phyloP scores from a whole-genome alignment of 306 rosid genomes.

The Biancaea sappan region DNA sequence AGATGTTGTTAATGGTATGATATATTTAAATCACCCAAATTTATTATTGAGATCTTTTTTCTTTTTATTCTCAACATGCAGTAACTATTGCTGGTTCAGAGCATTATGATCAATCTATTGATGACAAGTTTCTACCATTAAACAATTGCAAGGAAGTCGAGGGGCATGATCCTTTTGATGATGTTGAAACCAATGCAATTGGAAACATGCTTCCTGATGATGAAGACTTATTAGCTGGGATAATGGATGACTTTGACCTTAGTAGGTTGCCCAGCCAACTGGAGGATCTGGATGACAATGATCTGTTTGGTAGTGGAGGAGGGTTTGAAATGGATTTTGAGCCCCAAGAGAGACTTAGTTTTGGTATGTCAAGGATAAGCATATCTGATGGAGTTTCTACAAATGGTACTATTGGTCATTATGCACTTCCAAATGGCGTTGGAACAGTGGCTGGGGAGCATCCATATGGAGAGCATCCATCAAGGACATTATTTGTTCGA shows the following conservation, averaged over 20 bases:
- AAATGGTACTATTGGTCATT: slow-evolving; percentile 56
- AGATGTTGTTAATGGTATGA: slow-evolving; percentile 20
- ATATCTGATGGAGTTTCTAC: slow-evolving; percentile 57
- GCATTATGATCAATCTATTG: slow-evolving; percentile 48
- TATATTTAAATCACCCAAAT: slow-evolving; percentile 5
- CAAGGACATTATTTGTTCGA: slow-evolving; percentile 90
- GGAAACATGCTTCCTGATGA: slow-evolving; percentile 80
- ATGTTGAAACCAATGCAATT: slow-evolving; percentile 52
- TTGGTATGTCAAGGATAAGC: slow-evolving; percentile 66
- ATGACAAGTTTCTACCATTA: slow-evolving; percentile 51
- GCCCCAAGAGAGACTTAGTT: slow-evolving; percentile 56
- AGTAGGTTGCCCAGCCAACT: slow-evolving; percentile 82
- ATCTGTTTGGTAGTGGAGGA: slow-evolving; percentile 86
- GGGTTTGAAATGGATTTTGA: slow-evolving; percentile 91
- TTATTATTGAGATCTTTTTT: slow-evolving; percentile 22
- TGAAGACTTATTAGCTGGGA: slow-evolving; percentile 87
- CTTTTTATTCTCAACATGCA: slow-evolving; percentile 41
- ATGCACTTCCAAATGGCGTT: slow-evolving; percentile 70
- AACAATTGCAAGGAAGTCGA: slow-evolving; percentile 50
- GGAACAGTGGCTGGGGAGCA: slow-evolving; percentile 95
- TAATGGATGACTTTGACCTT: slow-evolving; percentile 86
- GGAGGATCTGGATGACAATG: slow-evolving; percentile 87
- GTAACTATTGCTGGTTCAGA: slow-evolving; percentile 63
- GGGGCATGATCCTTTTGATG: slow-evolving; percentile 55
- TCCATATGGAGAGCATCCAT: slow-evolving; percentile 97